Evolutionary conservation across 345 rosid species (phyloP).

Genomic region (Populus tremula): DNA sequence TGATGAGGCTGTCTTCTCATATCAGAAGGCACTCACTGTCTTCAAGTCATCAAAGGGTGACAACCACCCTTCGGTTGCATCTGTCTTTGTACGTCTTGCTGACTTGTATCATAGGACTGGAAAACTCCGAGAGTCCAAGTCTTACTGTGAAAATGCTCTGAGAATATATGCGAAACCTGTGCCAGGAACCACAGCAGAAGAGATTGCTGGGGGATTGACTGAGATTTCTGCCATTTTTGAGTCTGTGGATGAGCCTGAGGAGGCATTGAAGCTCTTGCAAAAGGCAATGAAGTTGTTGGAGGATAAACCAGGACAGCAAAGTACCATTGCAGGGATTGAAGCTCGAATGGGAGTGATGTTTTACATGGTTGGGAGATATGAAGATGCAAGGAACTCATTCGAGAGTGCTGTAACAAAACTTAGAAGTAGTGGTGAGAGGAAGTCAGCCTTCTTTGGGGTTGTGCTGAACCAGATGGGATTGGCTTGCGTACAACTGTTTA

Average conservation of each 20-base stretch:
- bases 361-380: constrained; percentile 82
- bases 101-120: constrained; percentile 96
- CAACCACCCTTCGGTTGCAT: constrained; percentile 88
- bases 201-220: constrained; percentile 80
- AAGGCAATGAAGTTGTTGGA: constrained; percentile 91
- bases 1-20: constrained; percentile 94
- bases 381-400: constrained; percentile 82
- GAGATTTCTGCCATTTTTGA: constrained; percentile 95
- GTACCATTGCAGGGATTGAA: constrained; percentile 92
- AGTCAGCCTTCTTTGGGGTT: constrained; percentile 94
- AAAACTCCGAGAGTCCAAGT: constrained; percentile 88
- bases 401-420: constrained; percentile 84
- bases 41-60: constrained; percentile 95
- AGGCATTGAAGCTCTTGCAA: constrained; percentile 90
- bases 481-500: constrained; percentile 95
- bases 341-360: constrained; percentile 98
- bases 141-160: constrained; percentile 88
- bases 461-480: constrained; percentile 98
- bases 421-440: constrained; percentile 86
- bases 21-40: constrained; percentile 97
- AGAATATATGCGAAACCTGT: constrained; percentile 92
- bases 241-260: constrained; percentile 97
- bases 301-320: constrained; percentile 98
- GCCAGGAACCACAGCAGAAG: constrained; percentile 92
- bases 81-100: constrained; percentile 89